Evolutionary conservation across 192 early-diverging fungal genomes (phyloP), one percentile per base, ranked within the genome.

Genomic region (Diversispora epigaea): DNA sequence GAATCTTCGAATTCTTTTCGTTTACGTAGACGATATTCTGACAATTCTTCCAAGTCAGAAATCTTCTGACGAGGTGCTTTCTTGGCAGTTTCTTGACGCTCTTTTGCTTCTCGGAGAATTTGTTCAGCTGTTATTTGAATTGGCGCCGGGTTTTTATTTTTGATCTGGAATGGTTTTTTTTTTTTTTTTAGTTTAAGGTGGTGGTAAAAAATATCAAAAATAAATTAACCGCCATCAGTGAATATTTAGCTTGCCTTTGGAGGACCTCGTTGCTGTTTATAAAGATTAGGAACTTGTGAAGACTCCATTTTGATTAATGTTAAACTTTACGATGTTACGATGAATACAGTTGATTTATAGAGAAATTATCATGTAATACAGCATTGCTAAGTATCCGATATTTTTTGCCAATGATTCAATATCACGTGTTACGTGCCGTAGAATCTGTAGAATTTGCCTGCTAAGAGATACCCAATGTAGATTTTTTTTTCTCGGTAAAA

Each of bases 81-180:
- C 76, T 88, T 82, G 46, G 87, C 84, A 7, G 85, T 69, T 79
- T 93, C 88, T 72, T 89, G 80, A 47, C 92, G 90, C 68, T 95
- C 94, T 75, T 93, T 91, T 12, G 95, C 93, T 79, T 99, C 98
- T 47, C 95, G 89, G 39, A 99, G 89, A 60, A 99, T 93, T 84
- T 99, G 98, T 84, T 99, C 98, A 14, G 98, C 98, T 22, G 96
- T 98, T 81, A 99, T 99, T 81, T 99, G 98, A 17, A 98, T 87
- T 7, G 92, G 88, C n/a, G 96, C 95, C 2, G 98, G 91, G 82
- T 92, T 96, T 87, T 99, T 99, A 85, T 99, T 98, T 81, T 97
- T 97, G 80, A 98, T 95, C 92, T 89, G 25, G 0, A 15, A 25
- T n/a, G 25, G 12, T 3, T 12, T 11, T 3, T 47, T 47, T 4